phyloP scores from a whole-genome alignment of 106 monocot species.

The Acorus calamus region DNA sequence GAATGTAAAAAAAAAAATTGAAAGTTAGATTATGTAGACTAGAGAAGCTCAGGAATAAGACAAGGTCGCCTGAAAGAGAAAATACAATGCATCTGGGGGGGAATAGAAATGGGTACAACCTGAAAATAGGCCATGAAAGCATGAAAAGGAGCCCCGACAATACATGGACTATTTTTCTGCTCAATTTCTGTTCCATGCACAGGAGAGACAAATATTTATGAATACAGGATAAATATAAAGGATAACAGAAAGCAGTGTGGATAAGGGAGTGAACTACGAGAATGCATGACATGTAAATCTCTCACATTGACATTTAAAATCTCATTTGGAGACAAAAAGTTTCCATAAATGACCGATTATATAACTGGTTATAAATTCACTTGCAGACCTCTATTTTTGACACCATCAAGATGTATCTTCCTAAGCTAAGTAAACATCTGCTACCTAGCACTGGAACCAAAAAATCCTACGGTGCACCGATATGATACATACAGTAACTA shows the following conservation, averaged over 20 bases:
- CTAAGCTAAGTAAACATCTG: too few species aligned
- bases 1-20: not conserved
- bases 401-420: too few species aligned
- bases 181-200: conserved; percentile 55
- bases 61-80: not conserved
- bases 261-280: too few species aligned
- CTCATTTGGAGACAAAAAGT: too few species aligned
- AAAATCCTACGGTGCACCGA: too few species aligned
- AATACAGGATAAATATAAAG: conserved; percentile 7
- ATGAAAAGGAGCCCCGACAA: conserved; percentile 83
- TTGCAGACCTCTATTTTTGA: too few species aligned
- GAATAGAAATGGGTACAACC: conserved; percentile 24
- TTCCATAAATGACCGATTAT: too few species aligned
- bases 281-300: too few species aligned
- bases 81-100: not conserved
- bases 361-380: too few species aligned
- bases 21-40: not conserved
- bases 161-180: conserved; percentile 92
- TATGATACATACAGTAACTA: too few species aligned
- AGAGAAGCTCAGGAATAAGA: not conserved
- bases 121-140: conserved; percentile 91
- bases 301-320: too few species aligned
- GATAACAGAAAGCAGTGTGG: not conserved
- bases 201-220: not conserved
- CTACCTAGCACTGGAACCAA: too few species aligned